phyloP scores from a whole-genome alignment of 75 land plant species.

The Sequoia sempervirens region DNA sequence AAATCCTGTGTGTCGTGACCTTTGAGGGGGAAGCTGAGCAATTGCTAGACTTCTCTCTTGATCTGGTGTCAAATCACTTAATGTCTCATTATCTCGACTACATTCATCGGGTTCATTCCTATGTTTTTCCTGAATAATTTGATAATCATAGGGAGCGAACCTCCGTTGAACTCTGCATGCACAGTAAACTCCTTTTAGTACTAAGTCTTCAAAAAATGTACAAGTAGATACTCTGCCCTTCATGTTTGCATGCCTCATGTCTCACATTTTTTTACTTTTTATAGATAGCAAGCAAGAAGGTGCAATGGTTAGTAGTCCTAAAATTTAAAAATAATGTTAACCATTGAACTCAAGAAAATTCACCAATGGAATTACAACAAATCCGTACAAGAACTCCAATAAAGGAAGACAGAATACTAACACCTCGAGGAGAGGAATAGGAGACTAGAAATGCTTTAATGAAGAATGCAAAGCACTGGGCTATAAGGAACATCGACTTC shows the following conservation, averaged over 20 bases:
- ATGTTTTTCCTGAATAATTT: constrained; percentile 82
- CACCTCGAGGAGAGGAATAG: neutral
- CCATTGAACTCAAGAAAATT: neutral
- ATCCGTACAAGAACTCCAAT: neutral
- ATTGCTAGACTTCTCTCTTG: constrained; percentile 72
- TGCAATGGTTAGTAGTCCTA: neutral
- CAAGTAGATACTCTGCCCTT: neutral
- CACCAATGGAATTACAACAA: neutral
- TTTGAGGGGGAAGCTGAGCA: constrained; percentile 85
- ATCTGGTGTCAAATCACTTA: constrained; percentile 49
- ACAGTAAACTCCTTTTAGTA: neutral
- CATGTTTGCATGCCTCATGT: neutral
- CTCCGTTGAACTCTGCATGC: constrained; percentile 73
- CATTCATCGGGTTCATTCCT: constrained; percentile 35
- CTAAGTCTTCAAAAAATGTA: neutral
- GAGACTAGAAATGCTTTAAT: neutral
- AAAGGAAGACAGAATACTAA: neutral
- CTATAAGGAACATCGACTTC: neutral
- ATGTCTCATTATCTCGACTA: constrained; percentile 36
- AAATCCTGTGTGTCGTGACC: constrained; percentile 94
- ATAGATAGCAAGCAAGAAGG: neutral
- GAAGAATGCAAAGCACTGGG: neutral
- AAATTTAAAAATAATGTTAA: too few species aligned
- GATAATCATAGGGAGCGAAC: constrained; percentile 93
- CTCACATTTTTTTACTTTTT: neutral